Base-by-base conservation (phyloP, 257 asterid genomes). In the Solanum clarkiae region DNA sequence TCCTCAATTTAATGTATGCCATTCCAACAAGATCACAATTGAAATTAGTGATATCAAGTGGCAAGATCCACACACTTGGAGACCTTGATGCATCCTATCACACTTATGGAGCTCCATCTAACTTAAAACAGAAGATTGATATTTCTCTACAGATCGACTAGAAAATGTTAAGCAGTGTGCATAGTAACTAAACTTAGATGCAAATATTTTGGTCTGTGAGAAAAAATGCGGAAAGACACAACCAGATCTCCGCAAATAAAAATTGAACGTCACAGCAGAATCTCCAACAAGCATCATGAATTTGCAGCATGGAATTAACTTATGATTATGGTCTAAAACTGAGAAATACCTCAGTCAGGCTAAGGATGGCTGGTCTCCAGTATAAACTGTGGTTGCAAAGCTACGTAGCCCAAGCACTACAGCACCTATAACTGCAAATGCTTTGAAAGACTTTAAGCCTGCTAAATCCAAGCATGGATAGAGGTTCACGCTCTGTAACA, bases 11-110 rank as follows among this genome's bases (percentile, higher is more conserved):
- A 22, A 94, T 91, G 90, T 92, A 94, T 51, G 94, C 93, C 91
- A 92, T 95, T 81, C 94, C 95, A 87, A 93, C 94, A 60, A 91
- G 93, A 87, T 94, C 94, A 66, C 95, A 93, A 70, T 90, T 92
- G 90, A 94, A 45, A 93, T 83, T 29, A 91, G 90, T 17, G 92
- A 92, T 95, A 93, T 92, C 9, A 90, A 92, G 88, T 94, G 97
- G 89, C 95, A 93, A 32, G 93, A 92, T 45, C 93, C 93, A 89
- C 94, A 90, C 74, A 88, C 95, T 91, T 92, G 90, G 88, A 90
- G 92, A 9, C 95, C 97, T 29, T 94, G 90, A 20, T 91, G 94
- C 57, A 92, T 90, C 88, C 93, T 94, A 91, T 62, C 42, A 22
- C 83, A 60, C 68, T 14, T 29, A 16, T 18, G 17, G 20, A 66